phyloP scores from a whole-genome alignment of 352 stramenopile species.

The Globisporangium orthogonon region DNA sequence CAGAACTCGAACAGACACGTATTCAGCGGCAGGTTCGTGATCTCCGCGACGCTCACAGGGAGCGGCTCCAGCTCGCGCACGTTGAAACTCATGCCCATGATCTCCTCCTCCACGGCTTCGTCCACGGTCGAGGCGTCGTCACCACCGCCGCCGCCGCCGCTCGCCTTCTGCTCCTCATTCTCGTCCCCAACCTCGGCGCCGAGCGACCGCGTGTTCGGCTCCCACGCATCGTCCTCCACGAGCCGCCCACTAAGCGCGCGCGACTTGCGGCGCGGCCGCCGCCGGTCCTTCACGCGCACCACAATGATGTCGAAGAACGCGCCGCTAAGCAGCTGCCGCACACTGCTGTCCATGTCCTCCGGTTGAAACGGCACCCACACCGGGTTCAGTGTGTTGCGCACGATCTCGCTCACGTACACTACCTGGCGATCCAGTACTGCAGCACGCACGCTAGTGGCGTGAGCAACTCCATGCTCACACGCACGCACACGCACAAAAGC shows the following conservation, averaged over 20 bases:
- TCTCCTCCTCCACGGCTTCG: conserved; percentile 39
- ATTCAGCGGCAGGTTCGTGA: conserved; percentile 71
- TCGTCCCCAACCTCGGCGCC: conserved; percentile 29
- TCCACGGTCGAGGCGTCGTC: background rate
- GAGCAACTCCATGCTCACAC: background rate
- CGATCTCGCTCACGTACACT: conserved; percentile 73
- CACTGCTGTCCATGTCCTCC: conserved; percentile 24
- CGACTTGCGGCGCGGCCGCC: conserved; percentile 45
- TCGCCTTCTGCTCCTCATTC: conserved; percentile 15
- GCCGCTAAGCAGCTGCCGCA: conserved; percentile 34
- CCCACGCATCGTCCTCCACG: conserved; percentile 32
- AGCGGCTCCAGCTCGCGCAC: conserved; percentile 66
- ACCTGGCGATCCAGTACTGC: conserved; percentile 60
- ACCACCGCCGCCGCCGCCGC: background rate
- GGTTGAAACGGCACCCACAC: conserved; percentile 79
- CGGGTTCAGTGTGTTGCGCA: conserved; percentile 62
- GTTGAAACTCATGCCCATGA: conserved; percentile 53
- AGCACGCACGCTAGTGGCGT: background rate
- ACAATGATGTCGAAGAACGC: conserved; percentile 65
- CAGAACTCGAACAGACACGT: conserved; percentile 79
- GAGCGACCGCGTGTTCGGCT: conserved; percentile 39
- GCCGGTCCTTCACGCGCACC: conserved; percentile 47
- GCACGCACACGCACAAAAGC: background rate
- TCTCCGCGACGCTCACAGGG: conserved; percentile 45
- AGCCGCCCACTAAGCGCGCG: conserved; percentile 29